Evolutionary conservation across 495 filamentous ascomycete species (phyloP).

Genomic region (Ascodesmis nigricans): DNA sequence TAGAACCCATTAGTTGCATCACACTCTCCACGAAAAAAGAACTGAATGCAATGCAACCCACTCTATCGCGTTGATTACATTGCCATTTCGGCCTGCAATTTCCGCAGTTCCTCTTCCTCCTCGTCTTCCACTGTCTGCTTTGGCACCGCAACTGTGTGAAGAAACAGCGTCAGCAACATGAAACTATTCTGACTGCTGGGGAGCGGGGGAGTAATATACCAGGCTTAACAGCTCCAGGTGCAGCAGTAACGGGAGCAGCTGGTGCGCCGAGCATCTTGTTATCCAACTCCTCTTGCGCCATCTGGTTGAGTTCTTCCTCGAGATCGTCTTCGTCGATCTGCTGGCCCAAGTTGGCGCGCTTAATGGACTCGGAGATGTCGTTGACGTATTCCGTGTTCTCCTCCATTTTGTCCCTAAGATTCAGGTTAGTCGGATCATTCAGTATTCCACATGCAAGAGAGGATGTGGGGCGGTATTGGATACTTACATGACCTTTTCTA

Average conservation of each 20-base stretch:
- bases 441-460: too few relatives aligned
- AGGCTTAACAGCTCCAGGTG: constrained; percentile 42
- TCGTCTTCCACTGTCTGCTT: constrained; percentile 51
- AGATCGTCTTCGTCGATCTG: constrained; percentile 70
- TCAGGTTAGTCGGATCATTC: too few relatives aligned
- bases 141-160: constrained; percentile 35
- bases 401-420: constrained; percentile 72
- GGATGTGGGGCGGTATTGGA: too few relatives aligned
- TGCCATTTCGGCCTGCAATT: constrained; percentile 92
- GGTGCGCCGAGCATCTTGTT: constrained; percentile 84
- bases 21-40: too few relatives aligned
- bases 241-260: constrained; percentile 32
- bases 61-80: too few relatives aligned
- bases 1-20: too few relatives aligned
- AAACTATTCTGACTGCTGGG: constrained; percentile 9
- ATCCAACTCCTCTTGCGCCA: constrained; percentile 76
- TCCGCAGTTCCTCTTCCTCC: constrained; percentile 83
- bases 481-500: too few relatives aligned
- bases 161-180: constrained; percentile 8
- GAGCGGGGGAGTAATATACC: constrained; percentile 33
- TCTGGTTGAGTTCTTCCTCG: constrained; percentile 48
- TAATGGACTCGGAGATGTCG: constrained; percentile 75
- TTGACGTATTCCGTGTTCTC: constrained; percentile 84
- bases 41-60: too few relatives aligned
- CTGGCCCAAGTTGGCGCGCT: constrained; percentile 43